Evolutionary conservation across 345 rosid species (phyloP).

Genomic region (Carallia brachiata): DNA sequence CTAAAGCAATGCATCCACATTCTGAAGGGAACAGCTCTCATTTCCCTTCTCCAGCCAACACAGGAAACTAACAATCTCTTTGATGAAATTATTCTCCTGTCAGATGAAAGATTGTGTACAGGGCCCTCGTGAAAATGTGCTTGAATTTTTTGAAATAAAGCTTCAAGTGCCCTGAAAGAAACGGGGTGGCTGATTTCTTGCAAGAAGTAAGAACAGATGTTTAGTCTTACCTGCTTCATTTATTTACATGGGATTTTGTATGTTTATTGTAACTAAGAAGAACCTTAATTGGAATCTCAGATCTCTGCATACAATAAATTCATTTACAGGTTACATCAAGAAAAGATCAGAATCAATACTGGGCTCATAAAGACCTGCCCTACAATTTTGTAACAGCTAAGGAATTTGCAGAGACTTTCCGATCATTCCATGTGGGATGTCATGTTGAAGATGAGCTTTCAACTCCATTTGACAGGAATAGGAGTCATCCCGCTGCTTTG

Average conservation of each 20-base stretch:
- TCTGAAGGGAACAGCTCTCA: slow-evolving; percentile 54
- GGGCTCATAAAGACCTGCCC: slow-evolving; percentile 40
- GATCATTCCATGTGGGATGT: slow-evolving; percentile 34
- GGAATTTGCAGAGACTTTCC: slow-evolving; percentile 50
- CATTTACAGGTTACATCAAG: slow-evolving; percentile 36
- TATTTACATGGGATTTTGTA: not conserved
- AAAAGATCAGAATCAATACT: slow-evolving; percentile 66
- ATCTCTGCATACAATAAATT: not conserved
- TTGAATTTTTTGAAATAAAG: slow-evolving; percentile 61
- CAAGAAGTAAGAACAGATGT: slow-evolving; percentile 49
- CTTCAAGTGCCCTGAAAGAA: slow-evolving; percentile 69
- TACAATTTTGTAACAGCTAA: slow-evolving; percentile 41
- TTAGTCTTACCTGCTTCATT: too few species aligned
- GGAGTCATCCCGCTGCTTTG: slow-evolving; percentile 53
- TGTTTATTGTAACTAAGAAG: not conserved
- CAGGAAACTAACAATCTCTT: slow-evolving; percentile 65
- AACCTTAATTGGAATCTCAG: not conserved
- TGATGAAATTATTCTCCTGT: slow-evolving; percentile 64
- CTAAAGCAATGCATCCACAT: slow-evolving; percentile 60
- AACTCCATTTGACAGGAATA: slow-evolving; percentile 40
- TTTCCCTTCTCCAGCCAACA: slow-evolving; percentile 76
- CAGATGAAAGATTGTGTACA: slow-evolving; percentile 58
- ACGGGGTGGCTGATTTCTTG: slow-evolving; percentile 70
- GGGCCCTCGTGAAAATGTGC: slow-evolving; percentile 55
- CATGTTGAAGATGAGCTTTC: slow-evolving; percentile 36